phyloP scores from a whole-genome alignment of 179 eudicot species.

The Corrigiola litoralis region DNA sequence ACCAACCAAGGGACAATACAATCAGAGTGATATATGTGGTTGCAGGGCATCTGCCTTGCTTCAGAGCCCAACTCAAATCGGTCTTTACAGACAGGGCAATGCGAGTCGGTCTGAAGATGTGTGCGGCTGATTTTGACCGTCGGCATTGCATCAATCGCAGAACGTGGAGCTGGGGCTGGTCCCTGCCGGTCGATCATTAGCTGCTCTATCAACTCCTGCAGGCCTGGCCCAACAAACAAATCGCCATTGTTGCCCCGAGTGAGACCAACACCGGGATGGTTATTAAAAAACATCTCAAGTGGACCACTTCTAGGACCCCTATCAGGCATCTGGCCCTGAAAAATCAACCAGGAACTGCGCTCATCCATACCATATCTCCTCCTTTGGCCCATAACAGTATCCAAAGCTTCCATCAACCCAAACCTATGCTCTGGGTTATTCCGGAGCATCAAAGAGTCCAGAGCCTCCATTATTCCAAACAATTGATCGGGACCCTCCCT shows the following conservation, averaged over 20 bases:
- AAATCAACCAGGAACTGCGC: conserved; percentile 66
- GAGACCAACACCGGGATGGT: conserved; percentile 46
- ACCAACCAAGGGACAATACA: conserved; percentile 82
- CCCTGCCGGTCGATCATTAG: conserved; percentile 50
- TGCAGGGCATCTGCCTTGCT: conserved; percentile 67
- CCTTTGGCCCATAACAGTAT: conserved; percentile 58
- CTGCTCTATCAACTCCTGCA: conserved; percentile 76
- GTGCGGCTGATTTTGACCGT: conserved; percentile 51
- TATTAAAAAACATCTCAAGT: conserved; percentile 52
- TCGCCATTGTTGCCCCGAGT: conserved; percentile 67
- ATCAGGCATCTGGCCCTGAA: conserved; percentile 64
- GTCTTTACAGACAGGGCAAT: conserved; percentile 72
- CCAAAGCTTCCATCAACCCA: conserved; percentile 61
- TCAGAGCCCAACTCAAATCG: conserved; percentile 53
- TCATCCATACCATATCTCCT: conserved; percentile 44
- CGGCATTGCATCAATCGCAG: conserved; percentile 67
- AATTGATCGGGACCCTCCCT: conserved; percentile 38
- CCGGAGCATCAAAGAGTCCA: conserved; percentile 33
- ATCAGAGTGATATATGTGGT: conserved; percentile 73
- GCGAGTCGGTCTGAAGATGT: conserved; percentile 53
- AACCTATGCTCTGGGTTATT: conserved; percentile 45
- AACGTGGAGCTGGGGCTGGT: conserved; percentile 65
- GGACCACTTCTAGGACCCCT: conserved; percentile 51
- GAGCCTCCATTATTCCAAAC: conserved; percentile 40
- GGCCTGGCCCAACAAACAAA: conserved; percentile 82